These are phyloP conservation scores for Cytospora mali DNA, from an alignment of 2,329 filamentous ascomycete species.

Conservation along the genomic window DNA sequence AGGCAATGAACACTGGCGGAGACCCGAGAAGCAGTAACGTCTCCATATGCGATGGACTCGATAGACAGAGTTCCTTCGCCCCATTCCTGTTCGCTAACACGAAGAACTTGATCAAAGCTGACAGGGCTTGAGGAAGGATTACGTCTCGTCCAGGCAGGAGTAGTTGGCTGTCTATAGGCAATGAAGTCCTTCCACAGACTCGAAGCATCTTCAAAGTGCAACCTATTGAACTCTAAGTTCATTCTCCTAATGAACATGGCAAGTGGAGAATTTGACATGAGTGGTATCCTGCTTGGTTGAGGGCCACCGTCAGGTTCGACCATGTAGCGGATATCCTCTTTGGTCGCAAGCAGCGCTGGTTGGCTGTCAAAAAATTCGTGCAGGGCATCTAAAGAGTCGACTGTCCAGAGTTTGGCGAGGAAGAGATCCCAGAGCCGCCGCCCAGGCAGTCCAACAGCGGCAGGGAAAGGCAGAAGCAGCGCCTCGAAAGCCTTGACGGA, in stretches of 20 bases:
- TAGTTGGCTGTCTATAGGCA: conserved; percentile 76
- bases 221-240: conserved; percentile 74
- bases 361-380: conserved; percentile 72
- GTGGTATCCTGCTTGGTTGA: conserved; percentile 55
- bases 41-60: conserved; percentile 54
- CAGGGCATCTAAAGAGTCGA: conserved; percentile 81
- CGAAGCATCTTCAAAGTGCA: conserved; percentile 79
- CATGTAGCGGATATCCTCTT: conserved; percentile 60
- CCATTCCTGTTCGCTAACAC: conserved; percentile 52
- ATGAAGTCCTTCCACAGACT: conserved; percentile 83
- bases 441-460: conserved; percentile 65
- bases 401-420: conserved; percentile 77
- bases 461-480: conserved; percentile 55
- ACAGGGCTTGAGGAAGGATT: conserved; percentile 60
- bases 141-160: conserved; percentile 64
- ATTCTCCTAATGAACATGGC: conserved; percentile 79
- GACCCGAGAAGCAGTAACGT: conserved; percentile 47
- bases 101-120: conserved; percentile 60
- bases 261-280: conserved; percentile 76
- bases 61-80: conserved; percentile 52
- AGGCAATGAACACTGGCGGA: conserved; percentile 76
- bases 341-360: conserved; percentile 58
- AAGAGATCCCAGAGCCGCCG: conserved; percentile 87
- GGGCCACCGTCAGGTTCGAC: conserved; percentile 52
- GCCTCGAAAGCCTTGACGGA: conserved; percentile 62